Percentiles rank a stretch among this genome's conserved stretches.
phyloP scores from a whole-genome alignment of 1,284 basidiomycete genomes.

The Sanghuangporus weigelae region DNA sequence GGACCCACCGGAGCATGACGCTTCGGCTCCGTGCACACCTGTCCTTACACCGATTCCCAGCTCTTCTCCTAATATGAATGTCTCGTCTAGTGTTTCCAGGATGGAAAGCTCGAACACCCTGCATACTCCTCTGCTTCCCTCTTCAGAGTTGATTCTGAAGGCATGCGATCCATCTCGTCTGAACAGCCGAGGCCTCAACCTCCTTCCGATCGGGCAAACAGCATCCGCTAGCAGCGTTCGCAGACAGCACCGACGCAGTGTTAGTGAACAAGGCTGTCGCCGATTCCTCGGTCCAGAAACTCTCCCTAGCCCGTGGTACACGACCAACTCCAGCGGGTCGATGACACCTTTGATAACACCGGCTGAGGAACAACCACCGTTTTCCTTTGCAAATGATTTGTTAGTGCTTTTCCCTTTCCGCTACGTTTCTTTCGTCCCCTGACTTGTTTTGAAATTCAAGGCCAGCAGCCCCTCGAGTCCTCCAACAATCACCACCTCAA shows the following conservation, averaged over 20 bases:
- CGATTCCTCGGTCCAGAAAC: background rate
- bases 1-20: conserved; percentile 11
- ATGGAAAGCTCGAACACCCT: background rate
- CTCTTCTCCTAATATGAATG: background rate
- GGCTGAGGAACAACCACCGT: conserved; percentile 6
- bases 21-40: conserved; percentile 11
- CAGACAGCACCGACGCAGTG: conserved; percentile 9
- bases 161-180: background rate
- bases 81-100: background rate
- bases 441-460: background rate
- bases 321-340: background rate
- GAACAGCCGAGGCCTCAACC: conserved; percentile 3
- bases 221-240: background rate
- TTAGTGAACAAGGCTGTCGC: conserved; percentile 9
- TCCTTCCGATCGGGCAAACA: conserved; percentile 15
- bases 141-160: conserved; percentile 16
- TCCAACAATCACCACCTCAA: conserved; percentile 2
- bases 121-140: conserved; percentile 13
- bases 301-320: conserved; percentile 6
- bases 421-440: background rate
- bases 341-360: conserved; percentile 12
- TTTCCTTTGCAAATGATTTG: conserved; percentile 10
- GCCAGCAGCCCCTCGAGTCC: conserved; percentile 8
- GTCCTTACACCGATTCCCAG: conserved; percentile 5
- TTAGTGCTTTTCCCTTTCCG: background rate